Conservation (phyloP, 352 stramenopile species). For the Phytopythium ostracodes region DNA sequence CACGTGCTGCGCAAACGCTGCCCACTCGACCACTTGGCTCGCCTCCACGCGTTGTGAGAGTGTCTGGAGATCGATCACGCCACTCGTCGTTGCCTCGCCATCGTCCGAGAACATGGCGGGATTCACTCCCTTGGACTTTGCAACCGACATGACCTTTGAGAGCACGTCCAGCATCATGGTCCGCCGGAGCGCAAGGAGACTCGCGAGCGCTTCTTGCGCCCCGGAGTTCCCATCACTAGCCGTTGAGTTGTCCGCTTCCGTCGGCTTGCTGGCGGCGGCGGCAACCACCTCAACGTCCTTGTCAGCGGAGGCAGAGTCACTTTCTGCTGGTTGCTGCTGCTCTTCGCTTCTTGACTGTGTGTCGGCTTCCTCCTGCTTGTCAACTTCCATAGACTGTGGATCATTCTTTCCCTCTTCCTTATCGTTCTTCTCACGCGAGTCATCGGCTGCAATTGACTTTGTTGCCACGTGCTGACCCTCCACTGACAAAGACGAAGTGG, state of each 20-base stretch:
- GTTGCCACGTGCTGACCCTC: not conserved
- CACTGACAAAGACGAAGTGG: not conserved
- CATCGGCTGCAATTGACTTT: not conserved
- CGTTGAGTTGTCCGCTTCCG: not conserved
- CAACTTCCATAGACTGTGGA: not conserved
- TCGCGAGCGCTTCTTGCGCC: slow-evolving; percentile 34
- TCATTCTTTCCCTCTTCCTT: slow-evolving; percentile 1
- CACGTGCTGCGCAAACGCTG: slow-evolving; percentile 63
- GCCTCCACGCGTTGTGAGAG: slow-evolving; percentile 36
- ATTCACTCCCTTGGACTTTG: slow-evolving; percentile 67
- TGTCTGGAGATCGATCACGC: slow-evolving; percentile 46
- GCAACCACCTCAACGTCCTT: not conserved
- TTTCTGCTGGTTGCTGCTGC: not conserved
- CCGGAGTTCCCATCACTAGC: slow-evolving; percentile 17
- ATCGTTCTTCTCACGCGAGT: slow-evolving; percentile 2
- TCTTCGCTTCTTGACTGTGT: not conserved
- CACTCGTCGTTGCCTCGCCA: slow-evolving; percentile 2
- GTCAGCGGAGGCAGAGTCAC: not conserved
- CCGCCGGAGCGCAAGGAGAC: slow-evolving; percentile 46
- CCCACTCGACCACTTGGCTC: slow-evolving; percentile 52
- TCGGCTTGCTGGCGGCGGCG: not conserved
- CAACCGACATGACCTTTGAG: slow-evolving; percentile 78
- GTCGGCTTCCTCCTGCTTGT: slow-evolving; percentile 2
- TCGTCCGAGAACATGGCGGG: slow-evolving; percentile 44
- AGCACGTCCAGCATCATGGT: slow-evolving; percentile 77